Conservation (phyloP, 108 stramenopile species). For the Seminavis robusta region DNA sequence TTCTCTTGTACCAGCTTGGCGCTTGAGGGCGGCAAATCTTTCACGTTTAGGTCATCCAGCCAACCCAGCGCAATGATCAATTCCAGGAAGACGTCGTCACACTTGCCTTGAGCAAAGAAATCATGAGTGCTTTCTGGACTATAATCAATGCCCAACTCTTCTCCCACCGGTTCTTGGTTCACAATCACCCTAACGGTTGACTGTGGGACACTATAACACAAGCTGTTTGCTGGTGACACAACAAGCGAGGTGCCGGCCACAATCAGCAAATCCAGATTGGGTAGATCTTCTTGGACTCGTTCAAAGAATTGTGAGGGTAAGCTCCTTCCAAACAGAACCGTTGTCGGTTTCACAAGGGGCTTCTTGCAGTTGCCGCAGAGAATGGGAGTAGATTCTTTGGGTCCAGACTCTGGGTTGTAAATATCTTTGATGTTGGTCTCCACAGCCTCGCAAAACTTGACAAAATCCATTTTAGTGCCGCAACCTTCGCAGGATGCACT, state of each 20-base stretch:
- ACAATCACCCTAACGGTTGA: constrained; percentile 44
- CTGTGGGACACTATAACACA: constrained; percentile 44
- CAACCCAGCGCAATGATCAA: constrained; percentile 56
- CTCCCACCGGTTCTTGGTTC: constrained; percentile 52
- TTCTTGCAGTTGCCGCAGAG: constrained; percentile 45
- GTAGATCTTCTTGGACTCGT: constrained; percentile 42
- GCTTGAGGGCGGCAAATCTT: constrained; percentile 10
- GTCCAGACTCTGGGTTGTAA: constrained; percentile 41
- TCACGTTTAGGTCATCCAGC: constrained; percentile 28
- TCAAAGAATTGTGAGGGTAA: constrained; percentile 63
- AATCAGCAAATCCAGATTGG: constrained; percentile 53
- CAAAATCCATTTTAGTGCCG: constrained; percentile 31
- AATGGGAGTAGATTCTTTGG: constrained; percentile 41
- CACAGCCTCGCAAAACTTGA: constrained; percentile 39
- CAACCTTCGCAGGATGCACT: constrained; percentile 69
- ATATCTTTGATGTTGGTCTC: constrained; percentile 61
- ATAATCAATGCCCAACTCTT: constrained; percentile 52
- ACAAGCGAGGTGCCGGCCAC: constrained; percentile 72
- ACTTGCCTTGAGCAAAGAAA: constrained; percentile 54
- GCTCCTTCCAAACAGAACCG: constrained; percentile 71
- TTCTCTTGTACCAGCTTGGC: neutral
- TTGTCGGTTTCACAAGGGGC: constrained; percentile 64
- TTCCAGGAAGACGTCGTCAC: constrained; percentile 51
- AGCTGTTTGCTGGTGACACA: constrained; percentile 65
- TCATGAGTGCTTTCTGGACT: constrained; percentile 25